These are phyloP conservation scores for Phaseolus lunatus DNA, from an alignment of 306 rosid genomes.

Conservation along the genomic window DNA sequence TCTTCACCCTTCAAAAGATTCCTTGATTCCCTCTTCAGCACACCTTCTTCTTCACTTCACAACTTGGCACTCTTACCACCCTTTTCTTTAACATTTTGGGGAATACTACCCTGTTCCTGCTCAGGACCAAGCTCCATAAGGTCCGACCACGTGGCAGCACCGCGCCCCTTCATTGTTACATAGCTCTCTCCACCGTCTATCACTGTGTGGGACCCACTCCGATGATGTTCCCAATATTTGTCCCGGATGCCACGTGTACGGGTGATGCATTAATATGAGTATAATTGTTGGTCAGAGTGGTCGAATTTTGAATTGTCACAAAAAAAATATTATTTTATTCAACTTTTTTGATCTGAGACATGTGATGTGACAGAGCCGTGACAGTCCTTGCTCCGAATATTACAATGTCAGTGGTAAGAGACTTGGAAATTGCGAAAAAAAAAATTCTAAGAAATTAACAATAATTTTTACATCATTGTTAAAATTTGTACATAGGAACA, in stretches of 20 bases:
- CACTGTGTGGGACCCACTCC: constrained; percentile 43
- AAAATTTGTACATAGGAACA: not conserved
- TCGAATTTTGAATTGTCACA: constrained; percentile 46
- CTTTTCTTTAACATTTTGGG: constrained; percentile 49
- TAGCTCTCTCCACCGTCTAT: not conserved
- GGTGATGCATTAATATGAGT: constrained; percentile 57
- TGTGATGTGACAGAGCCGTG: constrained; percentile 60
- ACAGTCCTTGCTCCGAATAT: constrained; percentile 56
- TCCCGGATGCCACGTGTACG: constrained; percentile 60
- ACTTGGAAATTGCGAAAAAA: constrained; percentile 40
- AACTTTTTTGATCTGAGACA: constrained; percentile 51
- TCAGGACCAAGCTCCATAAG: not conserved
- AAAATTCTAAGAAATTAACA: not conserved
- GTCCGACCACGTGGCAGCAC: constrained; percentile 26
- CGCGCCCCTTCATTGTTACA: not conserved
- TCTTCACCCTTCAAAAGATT: constrained; percentile 51
- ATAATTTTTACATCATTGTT: constrained; percentile 26
- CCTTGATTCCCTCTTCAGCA: constrained; percentile 56
- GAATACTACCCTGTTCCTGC: constrained; percentile 1
- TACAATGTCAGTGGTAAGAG: constrained; percentile 53
- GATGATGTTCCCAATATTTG: constrained; percentile 71
- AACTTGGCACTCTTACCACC: constrained; percentile 35
- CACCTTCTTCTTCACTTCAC: constrained; percentile 48
- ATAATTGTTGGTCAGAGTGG: constrained; percentile 60
- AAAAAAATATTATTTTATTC: constrained; percentile 36